Base-by-base conservation (phyloP, 1,284 basidiomycete genomes). In the Cryptococcus maquisensis region DNA sequence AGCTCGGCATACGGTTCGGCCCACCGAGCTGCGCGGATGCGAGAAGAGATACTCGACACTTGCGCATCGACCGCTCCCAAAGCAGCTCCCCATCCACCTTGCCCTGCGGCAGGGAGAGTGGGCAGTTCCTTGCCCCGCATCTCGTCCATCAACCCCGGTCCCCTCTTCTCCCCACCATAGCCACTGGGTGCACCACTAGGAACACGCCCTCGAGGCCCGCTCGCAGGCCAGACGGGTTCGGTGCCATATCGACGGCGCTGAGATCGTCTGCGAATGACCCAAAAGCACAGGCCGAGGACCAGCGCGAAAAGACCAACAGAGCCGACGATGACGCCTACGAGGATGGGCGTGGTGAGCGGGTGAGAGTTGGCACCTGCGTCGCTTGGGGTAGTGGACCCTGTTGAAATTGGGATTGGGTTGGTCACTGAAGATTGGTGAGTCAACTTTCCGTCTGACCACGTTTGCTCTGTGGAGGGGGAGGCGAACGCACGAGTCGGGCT, bases 141-240 rank as follows among this genome's bases (percentile, higher is more conserved):
- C 32, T 57, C 54, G 6, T 62, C 61, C 50, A 65, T 55, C 38
- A 64, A 49, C 2, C 61, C 67, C 26, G 47, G 45, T 4, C 64
- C 64, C 15, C 60, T 62, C 38, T 68, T 66, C 39, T 68, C 56
- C 15, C 62, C 35, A 3, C 65, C 63, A 50, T 64, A 66, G 10
- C 59, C 63, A 28, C 63, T 23, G 0, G 42, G 15, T 1, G 15
- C 50, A 8, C n/a, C 45, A 5, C 44, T 49, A 12, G 51, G 37
- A 18, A 42, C 44, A 16, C 51, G 18, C 7, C 47, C 56, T 51
- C 13, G 18, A 5, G 55, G 47, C 20, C 54, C 55, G 26, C 41
- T 51, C 2, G 36, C 40, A 9, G 54, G 54, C 54, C 54, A 59
- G 43, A 32, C 39, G 21, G 52, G 26, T 6, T 24, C 16, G 16